Percentiles rank a stretch among this genome's conserved stretches.
phyloP scores from a whole-genome alignment of 2,329 filamentous ascomycete species.

The Rhinocladiella mackenziei region DNA sequence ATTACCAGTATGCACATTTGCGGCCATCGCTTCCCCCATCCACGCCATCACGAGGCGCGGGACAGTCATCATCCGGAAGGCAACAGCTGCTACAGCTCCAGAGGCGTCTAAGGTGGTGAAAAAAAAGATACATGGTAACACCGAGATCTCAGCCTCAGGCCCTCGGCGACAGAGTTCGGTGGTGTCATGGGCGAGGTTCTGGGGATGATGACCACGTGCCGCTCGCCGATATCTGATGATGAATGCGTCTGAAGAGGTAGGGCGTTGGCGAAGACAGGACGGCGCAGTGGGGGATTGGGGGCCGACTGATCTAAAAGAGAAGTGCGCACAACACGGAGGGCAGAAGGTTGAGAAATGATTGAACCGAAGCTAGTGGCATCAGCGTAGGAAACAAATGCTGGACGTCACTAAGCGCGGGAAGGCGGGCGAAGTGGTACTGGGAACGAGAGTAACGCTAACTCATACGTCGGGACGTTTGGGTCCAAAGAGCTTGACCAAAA shows the following conservation, averaged over 20 bases:
- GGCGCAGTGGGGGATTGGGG: background rate
- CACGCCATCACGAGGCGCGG: slow-evolving; percentile 13
- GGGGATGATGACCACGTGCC: slow-evolving; percentile 13
- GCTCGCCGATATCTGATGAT: slow-evolving; percentile 13
- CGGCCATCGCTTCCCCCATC: slow-evolving; percentile 7
- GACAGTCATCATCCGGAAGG: slow-evolving; percentile 16
- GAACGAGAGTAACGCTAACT: slow-evolving; percentile 10
- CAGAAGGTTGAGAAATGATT: background rate
- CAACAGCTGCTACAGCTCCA: slow-evolving; percentile 6
- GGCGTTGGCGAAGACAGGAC: background rate
- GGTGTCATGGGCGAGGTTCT: slow-evolving; percentile 8
- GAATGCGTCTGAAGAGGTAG: slow-evolving; percentile 2
- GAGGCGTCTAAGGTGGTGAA: slow-evolving; percentile 4
- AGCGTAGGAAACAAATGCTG: background rate
- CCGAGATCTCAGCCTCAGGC: slow-evolving; percentile 15
- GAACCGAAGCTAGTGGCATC: background rate
- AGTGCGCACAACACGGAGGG: background rate
- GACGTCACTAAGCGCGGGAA: slow-evolving; percentile 13
- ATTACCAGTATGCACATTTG: slow-evolving; percentile 10
- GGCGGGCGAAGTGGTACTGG: background rate
- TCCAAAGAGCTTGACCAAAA: background rate
- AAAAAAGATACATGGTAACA: background rate
- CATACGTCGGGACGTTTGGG: background rate
- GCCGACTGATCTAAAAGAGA: background rate
- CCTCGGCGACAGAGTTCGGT: background rate